phyloP scores from a whole-genome alignment of 1,284 basidiomycete species.

The Ceratobasidium papillatum region DNA sequence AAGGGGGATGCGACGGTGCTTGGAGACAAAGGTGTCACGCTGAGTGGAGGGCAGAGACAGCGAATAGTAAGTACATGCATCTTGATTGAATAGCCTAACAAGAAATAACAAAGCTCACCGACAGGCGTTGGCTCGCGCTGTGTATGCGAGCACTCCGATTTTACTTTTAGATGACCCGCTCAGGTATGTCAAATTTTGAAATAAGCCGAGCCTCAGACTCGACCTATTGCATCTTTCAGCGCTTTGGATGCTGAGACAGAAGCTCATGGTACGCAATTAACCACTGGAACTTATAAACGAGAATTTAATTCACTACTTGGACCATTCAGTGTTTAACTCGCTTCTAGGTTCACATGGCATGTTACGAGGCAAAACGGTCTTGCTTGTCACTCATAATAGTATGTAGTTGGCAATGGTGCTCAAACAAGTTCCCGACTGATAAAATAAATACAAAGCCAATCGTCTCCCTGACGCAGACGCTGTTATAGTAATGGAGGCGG shows the following conservation, averaged over 20 bases:
- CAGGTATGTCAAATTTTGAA: conserved; percentile 5
- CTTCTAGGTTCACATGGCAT: conserved; percentile 42
- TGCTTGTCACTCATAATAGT: conserved; percentile 43
- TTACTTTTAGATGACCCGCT: conserved; percentile 43
- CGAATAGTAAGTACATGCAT: conserved; percentile 45
- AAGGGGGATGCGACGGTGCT: conserved; percentile 44
- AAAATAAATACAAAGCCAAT: too few relatives aligned
- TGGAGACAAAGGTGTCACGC: conserved; percentile 44
- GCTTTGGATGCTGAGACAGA: conserved; percentile 25
- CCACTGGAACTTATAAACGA: neutral
- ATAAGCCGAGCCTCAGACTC: too few relatives aligned
- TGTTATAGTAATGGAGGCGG: conserved; percentile 40
- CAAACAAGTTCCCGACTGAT: too few relatives aligned
- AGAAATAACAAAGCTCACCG: neutral
- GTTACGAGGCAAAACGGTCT: conserved; percentile 26
- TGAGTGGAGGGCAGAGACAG: conserved; percentile 49
- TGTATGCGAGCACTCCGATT: conserved; percentile 38
- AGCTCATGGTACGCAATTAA: neutral
- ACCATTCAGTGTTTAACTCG: conserved; percentile 36
- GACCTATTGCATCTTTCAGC: neutral
- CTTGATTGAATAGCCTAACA: too few relatives aligned
- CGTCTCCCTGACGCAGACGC: conserved; percentile 42
- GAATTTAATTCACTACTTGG: too few relatives aligned
- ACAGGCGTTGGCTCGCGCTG: conserved; percentile 43
- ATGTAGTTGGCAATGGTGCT: too few relatives aligned